Evolutionary conservation across 23 red algal genomes (phyloP).

Genomic region (Agarophyton chilense): DNA sequence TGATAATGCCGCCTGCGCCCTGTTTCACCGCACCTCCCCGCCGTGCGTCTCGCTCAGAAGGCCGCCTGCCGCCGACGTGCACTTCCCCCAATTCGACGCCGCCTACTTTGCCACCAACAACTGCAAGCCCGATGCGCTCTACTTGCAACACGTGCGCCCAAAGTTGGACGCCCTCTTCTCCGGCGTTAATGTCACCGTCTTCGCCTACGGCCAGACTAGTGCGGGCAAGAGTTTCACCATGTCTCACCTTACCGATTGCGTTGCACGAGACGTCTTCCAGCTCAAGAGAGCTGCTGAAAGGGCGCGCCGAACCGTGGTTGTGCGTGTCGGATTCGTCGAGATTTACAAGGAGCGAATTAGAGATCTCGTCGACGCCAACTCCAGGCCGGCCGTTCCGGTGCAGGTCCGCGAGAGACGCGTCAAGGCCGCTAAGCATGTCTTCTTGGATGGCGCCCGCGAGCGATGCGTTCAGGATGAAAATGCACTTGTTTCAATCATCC

Average conservation of each 20-base stretch:
- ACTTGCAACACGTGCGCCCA: conserved; percentile 60
- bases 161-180: conserved; percentile 75
- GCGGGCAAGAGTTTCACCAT: conserved; percentile 97
- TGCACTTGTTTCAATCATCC: conserved; percentile 27
- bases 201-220: conserved; percentile 96
- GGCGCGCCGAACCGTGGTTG: background rate
- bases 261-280: conserved; percentile 29
- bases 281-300: conserved; percentile 13
- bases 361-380: conserved; percentile 56
- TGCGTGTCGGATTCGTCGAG: conserved; percentile 72
- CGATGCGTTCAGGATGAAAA: conserved; percentile 9
- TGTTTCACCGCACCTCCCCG: background rate
- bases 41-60: conserved; percentile 5
- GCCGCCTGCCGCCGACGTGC: background rate
- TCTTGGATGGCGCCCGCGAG: conserved; percentile 61
- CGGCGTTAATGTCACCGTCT: conserved; percentile 94
- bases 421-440: conserved; percentile 18
- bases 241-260: conserved; percentile 47
- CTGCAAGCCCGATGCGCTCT: conserved; percentile 48
- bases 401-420: conserved; percentile 34
- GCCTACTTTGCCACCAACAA: conserved; percentile 18
- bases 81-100: conserved; percentile 54
- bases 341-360: conserved; percentile 66
- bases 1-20: conserved; percentile 5
- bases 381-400: conserved; percentile 15